Evolutionary conservation across 345 rosid species (phyloP), one percentile per base, ranked within the genome.

Genomic region (Rubroshorea leprosula): DNA sequence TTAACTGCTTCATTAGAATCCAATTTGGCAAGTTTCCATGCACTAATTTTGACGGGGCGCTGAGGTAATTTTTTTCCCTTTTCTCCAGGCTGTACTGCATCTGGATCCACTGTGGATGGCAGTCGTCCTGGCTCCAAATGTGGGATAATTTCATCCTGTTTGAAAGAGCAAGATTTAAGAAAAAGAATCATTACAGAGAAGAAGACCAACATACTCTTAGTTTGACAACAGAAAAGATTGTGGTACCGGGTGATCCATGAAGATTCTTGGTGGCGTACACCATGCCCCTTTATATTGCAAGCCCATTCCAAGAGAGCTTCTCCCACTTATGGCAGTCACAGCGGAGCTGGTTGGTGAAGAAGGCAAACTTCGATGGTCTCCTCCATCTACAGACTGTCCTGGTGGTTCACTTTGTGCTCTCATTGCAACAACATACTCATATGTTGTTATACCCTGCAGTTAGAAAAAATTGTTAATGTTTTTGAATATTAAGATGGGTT

Each of bases 241-340:
- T 21, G 52, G 29, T 79, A 88, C 98, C 88, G 77, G 89, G 75
- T 83, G 84, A 55, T 89, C 96, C 96, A 92, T 81, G 86, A 89
- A 89, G 69, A 92, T 83, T 77, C 96, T 79, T 57, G 98, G 98
- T 71, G 96, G 96, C 9, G 96, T 92, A 71, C 98, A 92, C 90
- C 93, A 84, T 63, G 86, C 86, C 46, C 89, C 95, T 73, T 74
- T 86, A 69, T 86, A 84, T 51, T 84, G 93, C 84, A 92, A 76
- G 68, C 86, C 71, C 78, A 72, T 77, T 59, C 91, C 95, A 5
- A 89, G 80, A 54, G 98, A 92, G 80, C 93, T 92, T 74, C 93
- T 81, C 55, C 89, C 95, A 48, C 98, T 92, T 19, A 61, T 46
- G 16, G 89, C 89, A 15, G 98, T 88, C 57, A 89, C 80, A 61